Evolutionary conservation across 306 rosid species (phyloP), one percentile per base, ranked within the genome.

Genomic region (Quercus mongolica): DNA sequence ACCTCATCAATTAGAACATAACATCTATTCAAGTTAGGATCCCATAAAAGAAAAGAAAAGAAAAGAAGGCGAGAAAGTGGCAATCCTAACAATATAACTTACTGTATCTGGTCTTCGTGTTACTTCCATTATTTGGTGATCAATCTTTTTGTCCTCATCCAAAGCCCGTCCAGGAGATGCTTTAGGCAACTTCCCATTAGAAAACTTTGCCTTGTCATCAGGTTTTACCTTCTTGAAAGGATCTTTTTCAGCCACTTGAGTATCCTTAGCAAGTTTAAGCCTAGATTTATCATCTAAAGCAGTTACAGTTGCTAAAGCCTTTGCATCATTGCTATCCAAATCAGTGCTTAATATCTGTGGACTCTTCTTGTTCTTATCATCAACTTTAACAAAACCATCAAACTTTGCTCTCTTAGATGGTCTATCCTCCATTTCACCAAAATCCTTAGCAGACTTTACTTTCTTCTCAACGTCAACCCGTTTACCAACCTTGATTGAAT

Each of bases 151-250:
- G 51, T 80, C 88, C 84, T 54, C 73, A 46, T 44, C 75, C 13
- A 38, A 62, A 73, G 76, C 52, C 28, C 21, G 13, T 28, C 19
- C n/a, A 20, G 85, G 56, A 70, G 89, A 69, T 64, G 81, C 81
- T 84, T 86, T 84, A 38, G 35, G 51, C 74, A 77, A 80, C 86
- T 81, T 87, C 68, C 83, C 87, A 58, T 62, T 5, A 30, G 80
- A 63, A 71, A 65, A 68, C 71, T 74, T 76, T 8, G 72, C 17
- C 74, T 78, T 77, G 19, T 71, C 81, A 38, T 70, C 71, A 25
- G 56, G 79, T 78, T 86, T 92, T 79, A 73, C 72, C 91, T 86
- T 91, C 88, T 91, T 88, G 12, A 84, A 74, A 65, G 79, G 80
- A 62, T 63, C 79, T 58, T 82, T 83, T 44, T 87, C 85, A n/a